A percentile compares a stretch with the other conserved stretches of the same genome.
Conservation (phyloP, 176 grass and related monocot species). For the Zizania latifolia region DNA sequence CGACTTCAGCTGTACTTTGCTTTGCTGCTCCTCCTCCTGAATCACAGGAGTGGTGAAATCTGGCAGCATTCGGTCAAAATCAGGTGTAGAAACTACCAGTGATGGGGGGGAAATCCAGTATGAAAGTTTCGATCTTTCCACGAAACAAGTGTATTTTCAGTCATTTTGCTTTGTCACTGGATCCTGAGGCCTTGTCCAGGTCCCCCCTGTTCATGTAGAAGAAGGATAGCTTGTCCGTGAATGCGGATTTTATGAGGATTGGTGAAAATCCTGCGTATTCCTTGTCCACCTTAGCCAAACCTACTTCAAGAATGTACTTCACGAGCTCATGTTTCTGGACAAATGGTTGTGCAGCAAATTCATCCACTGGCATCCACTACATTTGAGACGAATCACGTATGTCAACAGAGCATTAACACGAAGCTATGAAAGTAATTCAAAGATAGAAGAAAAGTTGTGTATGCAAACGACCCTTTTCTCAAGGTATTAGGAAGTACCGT, state of each 20-base stretch:
- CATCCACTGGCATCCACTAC: slow-evolving; percentile 90
- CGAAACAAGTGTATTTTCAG: not conserved
- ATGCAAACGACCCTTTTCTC: not conserved
- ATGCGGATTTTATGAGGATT: slow-evolving; percentile 61
- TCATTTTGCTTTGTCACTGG: slow-evolving; percentile 6
- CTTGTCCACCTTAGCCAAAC: slow-evolving; percentile 58
- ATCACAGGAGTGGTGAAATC: not conserved
- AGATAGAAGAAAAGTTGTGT: not conserved
- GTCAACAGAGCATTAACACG: too few species aligned
- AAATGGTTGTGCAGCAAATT: slow-evolving; percentile 79
- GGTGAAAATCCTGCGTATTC: slow-evolving; percentile 77
- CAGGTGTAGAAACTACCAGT: not conserved
- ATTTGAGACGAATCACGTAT: too few species aligned
- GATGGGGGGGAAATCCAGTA: not conserved
- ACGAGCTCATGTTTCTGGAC: slow-evolving; percentile 72
- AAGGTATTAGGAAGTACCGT: too few species aligned
- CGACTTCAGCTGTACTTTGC: slow-evolving; percentile 3
- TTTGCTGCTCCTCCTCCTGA: not conserved
- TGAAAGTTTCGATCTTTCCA: not conserved
- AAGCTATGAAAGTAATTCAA: not conserved
- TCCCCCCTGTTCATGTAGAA: slow-evolving; percentile 70
- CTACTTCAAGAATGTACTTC: slow-evolving; percentile 68
- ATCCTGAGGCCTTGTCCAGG: slow-evolving; percentile 38
- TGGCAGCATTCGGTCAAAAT: not conserved
- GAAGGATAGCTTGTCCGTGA: slow-evolving; percentile 37